Base-by-base conservation (phyloP, 106 monocot species). In the Dendrobium chrysotoxum region DNA sequence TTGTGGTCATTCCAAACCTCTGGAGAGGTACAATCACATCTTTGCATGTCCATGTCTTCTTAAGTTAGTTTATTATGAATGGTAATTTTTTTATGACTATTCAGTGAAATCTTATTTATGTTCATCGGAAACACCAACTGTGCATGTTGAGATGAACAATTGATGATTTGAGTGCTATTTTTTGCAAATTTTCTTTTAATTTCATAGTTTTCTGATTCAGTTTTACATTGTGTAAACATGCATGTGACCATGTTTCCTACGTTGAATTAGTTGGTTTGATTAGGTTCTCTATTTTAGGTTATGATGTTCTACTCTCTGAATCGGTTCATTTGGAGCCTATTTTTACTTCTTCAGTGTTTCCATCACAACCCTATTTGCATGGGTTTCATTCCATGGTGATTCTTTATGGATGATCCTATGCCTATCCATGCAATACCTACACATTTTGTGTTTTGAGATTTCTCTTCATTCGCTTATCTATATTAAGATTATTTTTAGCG, bases 1-100 rank as follows among this genome's bases (percentile, higher is more conserved):
- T 82, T 77, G 79, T 94, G 97, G 94, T 40, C 75, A 83, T 92
- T 98, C 81, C 92, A 91, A 84, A 92, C 97, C 53, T 79, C 79
- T 80, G 97, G 92, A 80, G 92, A 98, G 94, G 93, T 96, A 93
- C n/a, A 54, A 26, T 81, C n/a, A 54, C 46, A 25, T 13, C 31
- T 28, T 40, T 74, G 9, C 21, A 21, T 40, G 18, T 41, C 7
- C 4, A 74, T 74, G 4, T 71, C 5, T 74, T 9, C 73, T 40
- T 74, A 40, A 31, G 4, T 74, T 40, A 41, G 16, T 16, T 20
- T 74, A 6, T 16, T 5, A 40, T 18, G 40, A 40, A 7, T 35
- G 41, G 13, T 41, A 35, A 35, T 13, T 28, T 35, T 70, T 21
- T 35, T 2, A 35, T 70, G 70, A 3, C 31, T 31, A 13, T 35